Percentiles rank a stretch among this genome's conserved stretches.
These are phyloP conservation scores for Tolypocladium paradoxum DNA, from an alignment of 2,329 filamentous ascomycete genomes.

Conservation along the genomic window DNA sequence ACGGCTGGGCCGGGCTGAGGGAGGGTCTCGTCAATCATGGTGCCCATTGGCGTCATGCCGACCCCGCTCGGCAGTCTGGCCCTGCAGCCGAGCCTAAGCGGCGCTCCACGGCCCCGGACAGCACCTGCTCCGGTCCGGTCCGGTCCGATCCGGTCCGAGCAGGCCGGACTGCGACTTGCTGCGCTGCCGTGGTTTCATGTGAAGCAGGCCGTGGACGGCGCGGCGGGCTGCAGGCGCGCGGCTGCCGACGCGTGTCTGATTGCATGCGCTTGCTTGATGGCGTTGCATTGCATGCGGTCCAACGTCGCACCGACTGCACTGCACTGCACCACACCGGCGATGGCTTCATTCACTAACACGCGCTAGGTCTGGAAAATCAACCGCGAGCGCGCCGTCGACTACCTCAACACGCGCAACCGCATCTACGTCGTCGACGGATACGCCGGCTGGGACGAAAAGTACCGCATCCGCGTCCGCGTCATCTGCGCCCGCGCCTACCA, in stretches of 20 bases:
- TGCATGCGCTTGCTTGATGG: neutral
- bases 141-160: conserved; percentile 3
- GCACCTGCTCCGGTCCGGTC: conserved; percentile 4
- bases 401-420: conserved; percentile 96
- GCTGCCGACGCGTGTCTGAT: neutral
- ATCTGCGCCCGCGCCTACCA: conserved; percentile 99
- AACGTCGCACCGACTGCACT: neutral
- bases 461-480: conserved; percentile 93
- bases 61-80: no score
- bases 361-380: conserved; percentile 99
- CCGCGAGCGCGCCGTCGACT: conserved; percentile 96
- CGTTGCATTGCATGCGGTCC: neutral
- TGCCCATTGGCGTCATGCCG: conserved; percentile 1
- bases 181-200: neutral
- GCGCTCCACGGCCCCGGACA: neutral
- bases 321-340: neutral
- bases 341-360: no score
- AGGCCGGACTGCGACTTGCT: neutral
- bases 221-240: neutral
- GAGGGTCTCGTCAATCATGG: neutral
- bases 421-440: conserved; percentile 98
- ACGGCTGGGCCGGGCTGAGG: no score
- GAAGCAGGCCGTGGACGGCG: neutral
- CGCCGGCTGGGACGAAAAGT: conserved; percentile 97
- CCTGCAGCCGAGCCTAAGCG: conserved; percentile 8